Conservation (phyloP, 164 flowering plant genomes). For the Dillenia suffruticosa region DNA sequence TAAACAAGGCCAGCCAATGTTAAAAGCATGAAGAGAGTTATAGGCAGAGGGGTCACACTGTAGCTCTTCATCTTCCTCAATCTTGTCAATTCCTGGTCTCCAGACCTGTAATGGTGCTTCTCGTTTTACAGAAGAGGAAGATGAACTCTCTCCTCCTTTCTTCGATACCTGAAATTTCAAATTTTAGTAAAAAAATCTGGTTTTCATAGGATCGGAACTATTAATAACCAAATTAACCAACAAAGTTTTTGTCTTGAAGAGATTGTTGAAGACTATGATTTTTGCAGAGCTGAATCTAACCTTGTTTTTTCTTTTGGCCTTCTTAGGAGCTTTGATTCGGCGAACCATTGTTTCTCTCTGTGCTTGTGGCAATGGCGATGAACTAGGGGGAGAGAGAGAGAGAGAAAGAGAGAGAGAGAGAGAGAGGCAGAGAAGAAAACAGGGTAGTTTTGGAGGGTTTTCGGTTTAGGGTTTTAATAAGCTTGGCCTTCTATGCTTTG, state of each 20-base stretch:
- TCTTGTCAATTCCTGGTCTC: constrained; percentile 89
- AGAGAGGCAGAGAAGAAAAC: too few relatives aligned
- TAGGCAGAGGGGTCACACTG: constrained; percentile 88
- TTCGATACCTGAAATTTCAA: constrained; percentile 30
- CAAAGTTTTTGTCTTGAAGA: too few relatives aligned
- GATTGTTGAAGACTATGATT: too few relatives aligned
- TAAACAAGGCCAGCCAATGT: constrained; percentile 90
- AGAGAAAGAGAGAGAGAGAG: too few relatives aligned
- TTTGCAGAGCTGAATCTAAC: constrained; percentile 16
- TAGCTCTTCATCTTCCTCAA: constrained; percentile 93
- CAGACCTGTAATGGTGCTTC: constrained; percentile 61
- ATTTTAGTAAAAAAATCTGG: background rate
- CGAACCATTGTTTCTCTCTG: constrained; percentile 47
- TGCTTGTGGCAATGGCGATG: too few relatives aligned
- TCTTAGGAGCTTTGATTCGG: constrained; percentile 65
- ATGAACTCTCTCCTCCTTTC: constrained; percentile 46
- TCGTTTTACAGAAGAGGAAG: constrained; percentile 25
- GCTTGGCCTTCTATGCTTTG: too few relatives aligned
- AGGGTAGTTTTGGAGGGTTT: too few relatives aligned
- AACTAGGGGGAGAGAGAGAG: too few relatives aligned
- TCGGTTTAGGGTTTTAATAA: too few relatives aligned
- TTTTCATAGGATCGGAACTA: background rate
- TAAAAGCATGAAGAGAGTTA: constrained; percentile 82
- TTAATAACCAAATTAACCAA: too few relatives aligned
- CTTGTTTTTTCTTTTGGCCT: constrained; percentile 70